Evolutionary conservation across 306 rosid genomes (phyloP), one percentile per base, ranked within the genome.

Genomic region (Dicorynia guianensis): DNA sequence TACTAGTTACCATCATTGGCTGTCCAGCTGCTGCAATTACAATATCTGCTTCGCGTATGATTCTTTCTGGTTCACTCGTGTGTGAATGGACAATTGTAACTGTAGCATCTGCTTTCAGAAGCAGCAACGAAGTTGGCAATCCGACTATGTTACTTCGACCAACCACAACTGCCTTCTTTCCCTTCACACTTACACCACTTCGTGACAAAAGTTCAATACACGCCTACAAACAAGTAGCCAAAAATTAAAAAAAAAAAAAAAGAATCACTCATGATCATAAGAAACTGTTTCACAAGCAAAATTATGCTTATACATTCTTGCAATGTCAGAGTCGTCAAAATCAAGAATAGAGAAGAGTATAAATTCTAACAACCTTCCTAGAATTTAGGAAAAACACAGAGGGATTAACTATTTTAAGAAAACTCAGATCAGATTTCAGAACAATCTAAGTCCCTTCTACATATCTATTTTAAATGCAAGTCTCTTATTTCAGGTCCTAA

Each of bases 131-230:
- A 82, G 87, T 92, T 8, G 97, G 98, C 71, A 94, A 65, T 74
- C 98, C 97, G 72, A 92, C 97, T 62, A 94, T 94, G 89, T 94
- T 94, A 71, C 98, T 94, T 80, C 96, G 88, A 69, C 98, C 97
- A 73, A 94, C 96, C 69, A 90, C 98, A 42, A 91, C 97, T 18
- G 93, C 98, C 17, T 69, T 92, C 84, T 94, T 94, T 39, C 98
- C 97, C 77, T 77, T 89, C 44, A 90, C 78, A 56, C 75, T 83
- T 30, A 95, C 78, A 48, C 97, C 96, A 79, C 93, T 92, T 70
- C 93, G 87, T 2, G 85, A 81, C 60, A 95, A 83, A 75, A 95
- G 93, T 83, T 92, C 97, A 63, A 94, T 67, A 80, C 97, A 94
- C 38, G 92, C 98, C 98, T 94, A 88, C 67, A 57, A 40, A 65